These are phyloP conservation scores for Helicostylum pulchrum DNA, from an alignment of 192 early-diverging fungal species.

Conservation along the genomic window DNA sequence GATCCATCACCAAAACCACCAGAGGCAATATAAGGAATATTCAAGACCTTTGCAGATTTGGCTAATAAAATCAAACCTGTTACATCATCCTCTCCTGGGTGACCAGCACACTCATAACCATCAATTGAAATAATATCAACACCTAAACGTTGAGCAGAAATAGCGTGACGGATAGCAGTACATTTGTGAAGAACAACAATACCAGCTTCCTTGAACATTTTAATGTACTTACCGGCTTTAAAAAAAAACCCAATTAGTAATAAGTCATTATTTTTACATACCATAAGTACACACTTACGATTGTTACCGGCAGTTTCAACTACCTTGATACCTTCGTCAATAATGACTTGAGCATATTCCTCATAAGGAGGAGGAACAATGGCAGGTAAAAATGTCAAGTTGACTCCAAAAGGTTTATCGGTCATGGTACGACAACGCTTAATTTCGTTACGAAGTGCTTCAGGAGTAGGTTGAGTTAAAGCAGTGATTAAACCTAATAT, in stretches of 20 bases:
- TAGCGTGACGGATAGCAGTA: conserved; percentile 72
- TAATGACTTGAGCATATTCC: conserved; percentile 68
- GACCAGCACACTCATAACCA: conserved; percentile 83
- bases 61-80: conserved; percentile 69
- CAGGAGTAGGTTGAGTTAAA: conserved; percentile 78
- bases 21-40: conserved; percentile 73
- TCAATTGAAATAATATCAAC: conserved; percentile 76
- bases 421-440: conserved; percentile 71
- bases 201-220: conserved; percentile 69
- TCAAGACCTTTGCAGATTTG: conserved; percentile 62
- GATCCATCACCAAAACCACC: conserved; percentile 77
- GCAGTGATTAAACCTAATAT: conserved; percentile 59
- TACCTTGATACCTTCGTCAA: conserved; percentile 74
- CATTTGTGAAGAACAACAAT: conserved; percentile 79
- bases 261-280: too few relatives aligned
- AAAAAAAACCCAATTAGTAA: neutral
- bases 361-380: conserved; percentile 79
- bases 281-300: too few relatives aligned
- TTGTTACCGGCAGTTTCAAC: conserved; percentile 87
- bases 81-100: conserved; percentile 82
- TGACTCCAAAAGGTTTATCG: conserved; percentile 78
- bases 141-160: conserved; percentile 58
- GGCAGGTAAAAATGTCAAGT: conserved; percentile 76
- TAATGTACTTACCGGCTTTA: conserved; percentile 63
- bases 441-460: conserved; percentile 69